phyloP scores from a whole-genome alignment of 176 grass and related monocot species.

The Thinopyrum elongatum region DNA sequence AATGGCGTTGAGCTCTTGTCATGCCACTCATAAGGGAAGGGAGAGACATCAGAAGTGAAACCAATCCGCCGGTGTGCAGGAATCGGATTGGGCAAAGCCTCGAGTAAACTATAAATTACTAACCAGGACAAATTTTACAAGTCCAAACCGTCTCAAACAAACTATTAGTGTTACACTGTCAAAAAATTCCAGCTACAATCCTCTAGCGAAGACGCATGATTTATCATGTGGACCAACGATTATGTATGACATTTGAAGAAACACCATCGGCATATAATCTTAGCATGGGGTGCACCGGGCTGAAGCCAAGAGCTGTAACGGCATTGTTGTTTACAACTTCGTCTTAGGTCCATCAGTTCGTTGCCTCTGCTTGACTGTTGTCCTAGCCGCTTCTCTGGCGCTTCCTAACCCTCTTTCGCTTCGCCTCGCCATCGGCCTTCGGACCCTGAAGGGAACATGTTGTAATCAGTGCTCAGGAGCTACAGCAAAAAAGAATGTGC shows the following conservation, averaged over 20 bases:
- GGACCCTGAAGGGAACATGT: conserved; percentile 20
- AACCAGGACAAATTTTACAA: neutral
- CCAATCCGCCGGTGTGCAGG: too few species aligned
- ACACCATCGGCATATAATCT: neutral
- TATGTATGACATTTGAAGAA: neutral
- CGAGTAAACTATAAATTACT: neutral
- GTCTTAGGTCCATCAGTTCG: neutral
- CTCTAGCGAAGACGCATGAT: neutral
- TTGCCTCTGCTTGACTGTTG: conserved; percentile 18
- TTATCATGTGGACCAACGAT: neutral
- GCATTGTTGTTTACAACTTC: neutral
- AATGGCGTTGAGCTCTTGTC: neutral
- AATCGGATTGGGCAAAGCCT: too few species aligned
- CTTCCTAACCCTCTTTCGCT: conserved; percentile 71
- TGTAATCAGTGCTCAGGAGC: neutral
- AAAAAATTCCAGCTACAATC: neutral
- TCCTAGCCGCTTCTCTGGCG: conserved; percentile 41
- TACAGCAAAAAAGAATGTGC: too few species aligned
- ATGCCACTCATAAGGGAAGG: neutral
- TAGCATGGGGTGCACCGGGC: neutral
- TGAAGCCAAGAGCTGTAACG: neutral
- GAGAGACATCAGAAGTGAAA: neutral
- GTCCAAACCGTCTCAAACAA: neutral
- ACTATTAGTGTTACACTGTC: neutral
- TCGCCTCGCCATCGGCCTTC: conserved; percentile 14